These are phyloP conservation scores for Stylosanthes scabra DNA, from an alignment of 331 rosid species.

Conservation along the genomic window DNA sequence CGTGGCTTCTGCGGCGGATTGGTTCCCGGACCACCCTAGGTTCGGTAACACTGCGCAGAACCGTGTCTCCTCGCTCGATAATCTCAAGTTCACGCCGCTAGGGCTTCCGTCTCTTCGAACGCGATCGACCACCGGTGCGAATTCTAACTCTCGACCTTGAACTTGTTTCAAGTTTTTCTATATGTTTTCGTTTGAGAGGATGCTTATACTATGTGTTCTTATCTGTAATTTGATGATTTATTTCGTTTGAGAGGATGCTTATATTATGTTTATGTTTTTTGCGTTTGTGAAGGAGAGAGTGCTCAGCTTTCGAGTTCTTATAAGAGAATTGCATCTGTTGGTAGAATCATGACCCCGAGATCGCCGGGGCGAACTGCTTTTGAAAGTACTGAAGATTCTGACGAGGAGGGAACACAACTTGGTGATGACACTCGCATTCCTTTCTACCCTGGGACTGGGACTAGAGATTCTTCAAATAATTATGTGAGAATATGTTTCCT, in stretches of 20 bases:
- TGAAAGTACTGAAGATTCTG: constrained; percentile 67
- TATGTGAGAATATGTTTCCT: constrained; percentile 45
- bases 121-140: constrained; percentile 48
- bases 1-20: constrained; percentile 51
- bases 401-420: constrained; percentile 68
- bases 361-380: constrained; percentile 60
- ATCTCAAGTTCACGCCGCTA: constrained; percentile 49
- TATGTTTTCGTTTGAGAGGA: neutral
- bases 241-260: neutral
- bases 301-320: constrained; percentile 49
- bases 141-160: neutral
- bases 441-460: constrained; percentile 49
- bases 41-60: constrained; percentile 1
- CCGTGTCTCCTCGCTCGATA: constrained; percentile 60
- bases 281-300: constrained; percentile 49
- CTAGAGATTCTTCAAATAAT: constrained; percentile 42
- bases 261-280: constrained; percentile 19
- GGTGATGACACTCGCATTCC: constrained; percentile 50
- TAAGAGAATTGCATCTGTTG: constrained; percentile 61
- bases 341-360: constrained; percentile 65
- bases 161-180: neutral
- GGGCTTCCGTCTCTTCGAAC: constrained; percentile 66
- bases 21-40: constrained; percentile 45
- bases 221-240: neutral
- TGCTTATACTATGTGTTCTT: neutral